Percentiles rank a stretch among this genome's conserved stretches.
Evolutionary conservation across 2,329 filamentous ascomycete species (phyloP).

Genomic region (Penicillium sumatraense): DNA sequence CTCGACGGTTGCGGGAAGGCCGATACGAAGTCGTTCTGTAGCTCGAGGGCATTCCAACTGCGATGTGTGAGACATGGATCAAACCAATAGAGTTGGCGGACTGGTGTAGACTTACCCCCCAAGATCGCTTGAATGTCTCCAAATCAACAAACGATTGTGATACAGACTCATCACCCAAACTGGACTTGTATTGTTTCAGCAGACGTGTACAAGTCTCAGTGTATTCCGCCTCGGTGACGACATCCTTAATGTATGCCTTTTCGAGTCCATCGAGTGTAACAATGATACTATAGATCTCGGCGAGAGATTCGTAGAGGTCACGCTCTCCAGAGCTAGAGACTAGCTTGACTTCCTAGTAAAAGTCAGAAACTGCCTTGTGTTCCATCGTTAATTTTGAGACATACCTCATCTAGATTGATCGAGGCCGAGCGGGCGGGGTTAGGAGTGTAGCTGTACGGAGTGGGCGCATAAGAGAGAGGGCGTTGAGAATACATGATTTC

Average conservation of each 20-base stretch:
- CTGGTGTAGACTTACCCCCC: constrained; percentile 75
- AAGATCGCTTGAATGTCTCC: constrained; percentile 87
- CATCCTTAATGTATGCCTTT: constrained; percentile 95
- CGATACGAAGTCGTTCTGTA: constrained; percentile 88
- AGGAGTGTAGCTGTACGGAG: constrained; percentile 88
- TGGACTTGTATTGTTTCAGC: constrained; percentile 95
- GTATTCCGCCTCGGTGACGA: constrained; percentile 87
- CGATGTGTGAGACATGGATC: constrained; percentile 6
- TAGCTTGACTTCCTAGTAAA: constrained; percentile 82
- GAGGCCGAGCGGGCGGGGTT: constrained; percentile 81
- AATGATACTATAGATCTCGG: constrained; percentile 97
- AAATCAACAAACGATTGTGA: constrained; percentile 83
- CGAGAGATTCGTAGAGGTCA: constrained; percentile 92
- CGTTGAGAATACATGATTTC: constrained; percentile 54
- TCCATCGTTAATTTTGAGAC: constrained; percentile 23
- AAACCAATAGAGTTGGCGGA: not conserved
- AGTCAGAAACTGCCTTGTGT: constrained; percentile 13
- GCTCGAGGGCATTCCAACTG: constrained; percentile 94
- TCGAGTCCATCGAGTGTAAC: constrained; percentile 93
- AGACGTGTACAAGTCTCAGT: constrained; percentile 94
- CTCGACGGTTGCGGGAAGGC: constrained; percentile 82
- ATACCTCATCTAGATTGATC: constrained; percentile 90
- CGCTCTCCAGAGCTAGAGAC: constrained; percentile 84
- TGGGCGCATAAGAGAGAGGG: constrained; percentile 80
- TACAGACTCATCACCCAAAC: constrained; percentile 88